A percentile compares a stretch with the other conserved stretches of the same genome.
Evolutionary conservation across 2,329 filamentous ascomycete genomes (phyloP).

Genomic region (Cladosporium sp.): DNA sequence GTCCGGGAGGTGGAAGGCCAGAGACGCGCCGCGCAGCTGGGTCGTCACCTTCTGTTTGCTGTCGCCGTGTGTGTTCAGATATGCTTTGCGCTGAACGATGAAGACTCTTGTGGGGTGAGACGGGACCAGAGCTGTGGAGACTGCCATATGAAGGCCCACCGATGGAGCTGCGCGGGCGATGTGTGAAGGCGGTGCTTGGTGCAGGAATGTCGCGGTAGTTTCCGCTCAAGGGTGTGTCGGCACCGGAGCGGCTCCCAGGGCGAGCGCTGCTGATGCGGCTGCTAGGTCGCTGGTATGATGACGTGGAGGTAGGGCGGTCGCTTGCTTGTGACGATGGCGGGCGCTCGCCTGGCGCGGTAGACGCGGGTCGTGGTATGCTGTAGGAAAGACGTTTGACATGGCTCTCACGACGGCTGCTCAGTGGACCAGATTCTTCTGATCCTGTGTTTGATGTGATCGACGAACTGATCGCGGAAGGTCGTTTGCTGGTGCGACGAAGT

Average conservation of each 20-base stretch:
- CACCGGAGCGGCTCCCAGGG: constrained; percentile 10
- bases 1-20: constrained; percentile 51
- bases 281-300: constrained; percentile 63
- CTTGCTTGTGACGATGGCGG: constrained; percentile 26
- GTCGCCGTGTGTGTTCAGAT: constrained; percentile 39
- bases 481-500: constrained; percentile 66
- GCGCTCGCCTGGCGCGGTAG: constrained; percentile 28
- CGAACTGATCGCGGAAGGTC: constrained; percentile 47
- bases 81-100: constrained; percentile 32
- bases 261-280: constrained; percentile 63
- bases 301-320: constrained; percentile 25
- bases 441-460: constrained; percentile 16
- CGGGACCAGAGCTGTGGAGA: constrained; percentile 24
- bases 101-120: constrained; percentile 22
- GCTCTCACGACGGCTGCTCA: constrained; percentile 26
- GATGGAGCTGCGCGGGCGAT: constrained; percentile 17
- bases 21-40: constrained; percentile 32
- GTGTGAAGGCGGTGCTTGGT: not conserved
- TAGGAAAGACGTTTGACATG: constrained; percentile 53
- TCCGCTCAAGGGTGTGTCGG: not conserved
- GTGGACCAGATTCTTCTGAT: not conserved
- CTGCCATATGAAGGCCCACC: constrained; percentile 51
- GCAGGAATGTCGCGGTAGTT: constrained; percentile 1
- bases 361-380: constrained; percentile 38
- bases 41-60: constrained; percentile 26